Evolutionary conservation across 73 alveolate genomes (phyloP), one percentile per base, ranked within the genome.

Genomic region (Tetrahymena thermophila): DNA sequence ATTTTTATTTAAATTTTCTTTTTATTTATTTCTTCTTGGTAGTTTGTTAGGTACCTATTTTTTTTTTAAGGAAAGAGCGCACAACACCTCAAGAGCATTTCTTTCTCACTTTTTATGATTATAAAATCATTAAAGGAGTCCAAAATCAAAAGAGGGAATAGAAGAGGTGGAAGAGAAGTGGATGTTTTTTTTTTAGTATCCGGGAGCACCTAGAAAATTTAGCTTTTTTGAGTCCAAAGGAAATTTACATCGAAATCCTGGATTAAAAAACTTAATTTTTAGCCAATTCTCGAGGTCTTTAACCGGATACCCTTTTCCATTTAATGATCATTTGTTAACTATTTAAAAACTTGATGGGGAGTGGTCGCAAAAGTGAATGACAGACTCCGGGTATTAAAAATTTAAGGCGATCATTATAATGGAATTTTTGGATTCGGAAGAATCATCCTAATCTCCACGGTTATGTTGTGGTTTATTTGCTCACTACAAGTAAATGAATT

Each of bases 51-150:
- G 89, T 71, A 71, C 89, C 89, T 71, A 71, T 71, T 71, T 71
- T 71, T 57, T 55, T 25, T 71, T 71, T 28, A 71, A 31, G 89
- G 89, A 28, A 71, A 71, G 89, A 71, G 89, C 89, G 85, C 89
- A 71, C 89, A 71, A 71, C 89, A 71, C 89, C 89, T 71, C 89
- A 31, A 71, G 89, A 71, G 89, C 89, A 71, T 71, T 71, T 71
- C 89, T 71, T 71, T 71, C 89, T 71, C 89, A 71, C 89, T 71
- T 71, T 40, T 71, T 10, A n/a, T 71, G 89, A 71, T 71, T 1
- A 28, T 71, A 19, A n/a, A 56, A n/a, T 71, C 89, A 71, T 25
- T 4, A 31, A 71, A 71, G 89, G 89, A 71, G 89, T 71, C 89
- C 37, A 19, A 71, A 71, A 71, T 71, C 89, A 71, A 71, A 71